Base-by-base conservation (phyloP, 1,284 basidiomycete species). In the Athelia sp. region DNA sequence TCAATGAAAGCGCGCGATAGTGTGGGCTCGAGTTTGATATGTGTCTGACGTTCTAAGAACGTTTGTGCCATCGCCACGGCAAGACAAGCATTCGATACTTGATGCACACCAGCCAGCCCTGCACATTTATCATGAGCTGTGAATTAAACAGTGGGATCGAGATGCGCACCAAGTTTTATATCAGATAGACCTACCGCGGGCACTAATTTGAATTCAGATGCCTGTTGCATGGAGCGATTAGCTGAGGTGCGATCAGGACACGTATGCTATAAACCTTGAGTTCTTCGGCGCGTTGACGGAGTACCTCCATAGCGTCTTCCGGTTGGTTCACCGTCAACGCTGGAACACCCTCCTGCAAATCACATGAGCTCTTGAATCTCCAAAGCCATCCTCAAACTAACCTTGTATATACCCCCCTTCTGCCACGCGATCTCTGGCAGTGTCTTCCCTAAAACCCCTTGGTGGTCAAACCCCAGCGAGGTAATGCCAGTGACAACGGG, bases 381-480 rank as follows among this genome's bases (percentile, higher is more conserved):
- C 32, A 3, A 10, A 44, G 15, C 29, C 18, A 26, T 26, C 17
- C 23, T 26, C 15, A 22, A 23, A 6, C 6, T 29, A 29, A 6
- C 26, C 26, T 29, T 15, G 36, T 40, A 99, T 49, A 99, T 99
- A 1, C 97, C 97, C 22, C 88, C 93, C 65, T 99, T 99, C 63
- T 99, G 97, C 74, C 80, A 83, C 1, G 95, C 93, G 56, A 99
- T 99, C 61, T 96, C 90, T 50, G 78, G 71, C 10, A 99, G 70
- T 0, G 95, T 98, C 62, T 89, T 89, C 2, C 97, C 97, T 0
- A 99, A 78, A 17, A 98, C 81, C 51, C 79, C 75, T n/a, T 90
- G 85, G 68, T 99, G 97, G 62, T 99, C 97, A 52, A 99, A 78
- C 0, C 97, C 97, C 4, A 99, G 77, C 10, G 93, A 81, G 6